Evolutionary conservation across 2,329 filamentous ascomycete genomes (phyloP), one percentile per base, ranked within the genome.

Genomic region (Tolypocladium pustulatum): DNA sequence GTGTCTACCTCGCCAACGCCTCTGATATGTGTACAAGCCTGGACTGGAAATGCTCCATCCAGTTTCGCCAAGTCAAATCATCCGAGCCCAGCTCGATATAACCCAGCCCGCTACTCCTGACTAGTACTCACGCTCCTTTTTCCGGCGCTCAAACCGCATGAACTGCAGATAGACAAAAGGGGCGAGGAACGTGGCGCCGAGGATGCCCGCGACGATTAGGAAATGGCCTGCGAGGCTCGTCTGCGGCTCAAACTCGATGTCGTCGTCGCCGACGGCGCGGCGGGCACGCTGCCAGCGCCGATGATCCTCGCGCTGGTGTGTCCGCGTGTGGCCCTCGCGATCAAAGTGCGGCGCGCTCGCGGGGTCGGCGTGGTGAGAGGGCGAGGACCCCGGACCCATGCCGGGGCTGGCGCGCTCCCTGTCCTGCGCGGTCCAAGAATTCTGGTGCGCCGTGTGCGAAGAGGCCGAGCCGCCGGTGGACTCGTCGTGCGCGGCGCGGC

Each of bases 311-410:
- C 80, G 76, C 55, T 81, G 78, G 63, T 96, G 90, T 60, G 90
- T 95, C 61, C 84, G 79, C 65, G 85, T 84, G 72, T 96, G 92
- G 12, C 81, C 79, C 49, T 75, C 77, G 46, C 82, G 81, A 74
- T 97, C 87, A 65, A 96, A 99, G 74, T 96, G 89, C 64, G 85
- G 83, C 37, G 91, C 30, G 15, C 54, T 46, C n/a, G 55, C 78
- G 38, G 85, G 78, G 58, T 83, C 76, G 37, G 76, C 71, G 56
- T 72, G 67, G 1, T 69, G 66, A 63, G 74, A 81, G 7, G 78
- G 76, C 46, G 78, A 73, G 59, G 81, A 79, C 0, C 84, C 86
- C 2, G 79, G 78, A 0, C 83, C 83, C 77, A 87, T 87, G 0
- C 86, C 86, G 22, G 65, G 43, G 25, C 25, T 30, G 43, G 25